A percentile compares a stretch with the other conserved stretches of the same genome.
Evolutionary conservation across 202 grass and related monocot genomes (phyloP).

Genomic region (Panicum hallii): DNA sequence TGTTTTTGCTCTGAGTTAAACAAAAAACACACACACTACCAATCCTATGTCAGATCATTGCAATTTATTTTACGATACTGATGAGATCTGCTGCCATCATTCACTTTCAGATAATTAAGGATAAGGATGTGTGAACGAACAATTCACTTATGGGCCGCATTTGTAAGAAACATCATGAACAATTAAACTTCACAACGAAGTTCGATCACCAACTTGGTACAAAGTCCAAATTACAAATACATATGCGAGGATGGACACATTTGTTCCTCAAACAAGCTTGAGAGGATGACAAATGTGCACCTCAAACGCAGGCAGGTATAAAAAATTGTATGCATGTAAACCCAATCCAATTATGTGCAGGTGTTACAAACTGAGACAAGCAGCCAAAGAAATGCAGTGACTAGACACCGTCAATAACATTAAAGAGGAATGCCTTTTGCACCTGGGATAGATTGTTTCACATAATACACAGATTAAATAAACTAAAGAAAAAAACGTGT

Average conservation of each 20-base stretch:
- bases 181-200: not conserved
- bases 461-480: slow-evolving; percentile 28
- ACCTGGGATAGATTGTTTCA: slow-evolving; percentile 17
- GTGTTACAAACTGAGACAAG: not conserved
- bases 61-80: too few relatives aligned
- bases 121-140: too few relatives aligned
- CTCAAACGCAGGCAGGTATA: not conserved
- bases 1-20: not conserved
- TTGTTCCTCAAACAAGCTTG: too few relatives aligned
- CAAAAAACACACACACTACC: too few relatives aligned
- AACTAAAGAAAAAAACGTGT: slow-evolving; percentile 18
- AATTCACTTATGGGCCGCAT: not conserved
- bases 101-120: too few relatives aligned
- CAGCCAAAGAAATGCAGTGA: not conserved
- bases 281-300: too few relatives aligned
- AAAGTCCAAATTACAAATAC: not conserved
- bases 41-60: too few relatives aligned
- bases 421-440: slow-evolving; percentile 7
- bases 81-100: too few relatives aligned
- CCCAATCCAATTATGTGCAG: not conserved
- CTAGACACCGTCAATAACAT: not conserved
- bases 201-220: not conserved
- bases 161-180: not conserved
- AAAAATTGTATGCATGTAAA: not conserved
- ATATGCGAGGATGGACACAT: too few relatives aligned